Evolutionary conservation across 805 yeast species (phyloP).

Genomic region (Geotrichum ghanense): DNA sequence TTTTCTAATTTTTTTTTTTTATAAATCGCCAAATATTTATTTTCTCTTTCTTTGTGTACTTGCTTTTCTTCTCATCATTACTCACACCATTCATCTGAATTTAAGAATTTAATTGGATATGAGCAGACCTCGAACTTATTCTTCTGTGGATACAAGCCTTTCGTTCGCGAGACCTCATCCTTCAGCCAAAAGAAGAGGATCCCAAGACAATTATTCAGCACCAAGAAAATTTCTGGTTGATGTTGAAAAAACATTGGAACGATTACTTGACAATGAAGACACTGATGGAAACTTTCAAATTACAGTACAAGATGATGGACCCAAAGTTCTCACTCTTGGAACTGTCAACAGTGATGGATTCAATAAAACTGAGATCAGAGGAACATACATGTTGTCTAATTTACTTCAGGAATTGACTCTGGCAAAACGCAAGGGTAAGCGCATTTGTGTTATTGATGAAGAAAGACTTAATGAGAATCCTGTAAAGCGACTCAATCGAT

Average conservation of each 20-base stretch:
- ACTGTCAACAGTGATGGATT: slow-evolving; percentile 80
- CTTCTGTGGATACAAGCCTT: too few relatives aligned
- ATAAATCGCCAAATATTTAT: too few relatives aligned
- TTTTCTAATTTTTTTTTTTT: too few relatives aligned
- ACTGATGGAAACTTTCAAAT: slow-evolving; percentile 78
- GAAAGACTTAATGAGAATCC: slow-evolving; percentile 80
- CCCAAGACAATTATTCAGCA: slow-evolving; percentile 29
- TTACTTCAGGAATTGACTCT: slow-evolving; percentile 79
- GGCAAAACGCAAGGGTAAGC: slow-evolving; percentile 71
- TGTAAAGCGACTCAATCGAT: slow-evolving; percentile 59
- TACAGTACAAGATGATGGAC: slow-evolving; percentile 76
- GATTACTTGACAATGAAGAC: slow-evolving; percentile 65
- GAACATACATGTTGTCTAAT: slow-evolving; percentile 83
- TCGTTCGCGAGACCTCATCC: not conserved
- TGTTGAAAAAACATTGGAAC: slow-evolving; percentile 59
- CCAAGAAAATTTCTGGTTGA: slow-evolving; percentile 57
- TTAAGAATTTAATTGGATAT: too few relatives aligned
- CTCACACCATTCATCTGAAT: too few relatives aligned
- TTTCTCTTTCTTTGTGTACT: too few relatives aligned
- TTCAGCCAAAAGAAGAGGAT: slow-evolving; percentile 28
- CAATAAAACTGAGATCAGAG: slow-evolving; percentile 61
- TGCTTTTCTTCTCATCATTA: too few relatives aligned
- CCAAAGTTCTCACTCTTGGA: slow-evolving; percentile 67
- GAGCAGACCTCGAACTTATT: too few relatives aligned
- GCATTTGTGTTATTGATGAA: slow-evolving; percentile 71